Percentiles rank a stretch among this genome's conserved stretches.
Evolutionary conservation across 805 yeast genomes (phyloP).

Genomic region (Hanseniaspora vineae): DNA sequence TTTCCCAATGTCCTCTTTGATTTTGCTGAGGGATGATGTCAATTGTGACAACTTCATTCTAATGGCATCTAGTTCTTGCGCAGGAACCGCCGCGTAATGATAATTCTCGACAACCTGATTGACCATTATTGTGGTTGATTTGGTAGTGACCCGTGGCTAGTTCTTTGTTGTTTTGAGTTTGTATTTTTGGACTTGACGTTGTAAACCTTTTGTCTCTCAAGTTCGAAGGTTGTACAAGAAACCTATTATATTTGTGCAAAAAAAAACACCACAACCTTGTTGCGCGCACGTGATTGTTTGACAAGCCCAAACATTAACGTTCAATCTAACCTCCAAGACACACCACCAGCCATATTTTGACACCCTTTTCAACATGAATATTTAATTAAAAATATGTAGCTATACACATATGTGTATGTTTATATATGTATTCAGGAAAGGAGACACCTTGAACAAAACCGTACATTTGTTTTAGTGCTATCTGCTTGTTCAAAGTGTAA

Average conservation of each 20-base stretch:
- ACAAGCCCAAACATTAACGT: too few relatives aligned
- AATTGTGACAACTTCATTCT: constrained; percentile 48
- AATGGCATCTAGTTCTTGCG: constrained; percentile 48
- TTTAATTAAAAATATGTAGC: background rate
- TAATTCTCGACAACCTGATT: background rate
- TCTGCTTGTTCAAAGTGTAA: too few relatives aligned
- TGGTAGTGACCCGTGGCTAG: background rate
- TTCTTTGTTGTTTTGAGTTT: background rate
- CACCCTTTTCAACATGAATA: background rate
- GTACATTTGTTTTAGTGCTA: too few relatives aligned
- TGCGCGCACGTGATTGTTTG: too few relatives aligned
- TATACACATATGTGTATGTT: background rate
- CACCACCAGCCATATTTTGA: background rate
- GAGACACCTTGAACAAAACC: too few relatives aligned
- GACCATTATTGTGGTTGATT: background rate
- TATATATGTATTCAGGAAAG: background rate
- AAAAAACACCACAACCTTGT: too few relatives aligned
- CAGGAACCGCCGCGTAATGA: constrained; percentile 25
- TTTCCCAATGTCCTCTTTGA: constrained; percentile 36
- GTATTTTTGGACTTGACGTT: too few relatives aligned
- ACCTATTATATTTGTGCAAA: too few relatives aligned
- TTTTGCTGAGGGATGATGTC: constrained; percentile 44
- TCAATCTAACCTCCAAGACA: too few relatives aligned
- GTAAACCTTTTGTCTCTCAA: too few relatives aligned
- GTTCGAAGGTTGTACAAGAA: too few relatives aligned